phyloP scores from a whole-genome alignment of 106 monocot genomes.

The Dendrobium huoshanense region DNA sequence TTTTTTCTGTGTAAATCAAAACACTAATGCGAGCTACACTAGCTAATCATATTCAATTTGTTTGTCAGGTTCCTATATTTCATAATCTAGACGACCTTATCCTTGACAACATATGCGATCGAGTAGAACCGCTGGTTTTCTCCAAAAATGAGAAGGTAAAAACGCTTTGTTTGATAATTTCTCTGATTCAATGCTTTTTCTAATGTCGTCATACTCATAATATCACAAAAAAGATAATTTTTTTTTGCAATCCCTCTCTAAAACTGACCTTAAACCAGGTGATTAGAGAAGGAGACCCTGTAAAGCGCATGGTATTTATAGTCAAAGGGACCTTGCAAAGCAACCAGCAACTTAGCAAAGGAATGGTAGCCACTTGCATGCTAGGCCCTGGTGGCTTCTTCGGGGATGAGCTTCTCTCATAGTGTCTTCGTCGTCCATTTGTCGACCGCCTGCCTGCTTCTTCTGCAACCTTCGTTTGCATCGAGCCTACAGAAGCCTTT shows the following conservation, averaged over 20 bases:
- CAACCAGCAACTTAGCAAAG: slow-evolving; percentile 58
- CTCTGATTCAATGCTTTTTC: too few species aligned
- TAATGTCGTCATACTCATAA: background rate
- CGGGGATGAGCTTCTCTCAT: slow-evolving; percentile 88
- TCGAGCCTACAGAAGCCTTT: slow-evolving; percentile 71
- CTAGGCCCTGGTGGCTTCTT: slow-evolving; percentile 70
- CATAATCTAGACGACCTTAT: slow-evolving; percentile 87
- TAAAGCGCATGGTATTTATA: slow-evolving; percentile 74
- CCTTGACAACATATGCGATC: slow-evolving; percentile 88
- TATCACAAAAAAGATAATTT: background rate
- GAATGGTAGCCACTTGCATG: slow-evolving; percentile 55
- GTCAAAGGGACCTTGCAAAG: slow-evolving; percentile 55
- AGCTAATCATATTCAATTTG: background rate
- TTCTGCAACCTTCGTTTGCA: slow-evolving; percentile 58
- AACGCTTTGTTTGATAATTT: background rate
- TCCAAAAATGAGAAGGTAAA: slow-evolving; percentile 82
- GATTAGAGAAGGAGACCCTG: slow-evolving; percentile 88
- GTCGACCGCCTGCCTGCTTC: slow-evolving; percentile 67
- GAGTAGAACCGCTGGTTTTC: slow-evolving; percentile 70
- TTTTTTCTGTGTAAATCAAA: too few species aligned
- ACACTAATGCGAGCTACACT: background rate
- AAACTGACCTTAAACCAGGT: slow-evolving; percentile 31
- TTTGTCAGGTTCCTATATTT: slow-evolving; percentile 71
- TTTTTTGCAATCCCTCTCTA: background rate
- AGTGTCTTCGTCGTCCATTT: slow-evolving; percentile 90